Evolutionary conservation across 163 green algal genomes (phyloP).

Genomic region (Chlorella variabilis): DNA sequence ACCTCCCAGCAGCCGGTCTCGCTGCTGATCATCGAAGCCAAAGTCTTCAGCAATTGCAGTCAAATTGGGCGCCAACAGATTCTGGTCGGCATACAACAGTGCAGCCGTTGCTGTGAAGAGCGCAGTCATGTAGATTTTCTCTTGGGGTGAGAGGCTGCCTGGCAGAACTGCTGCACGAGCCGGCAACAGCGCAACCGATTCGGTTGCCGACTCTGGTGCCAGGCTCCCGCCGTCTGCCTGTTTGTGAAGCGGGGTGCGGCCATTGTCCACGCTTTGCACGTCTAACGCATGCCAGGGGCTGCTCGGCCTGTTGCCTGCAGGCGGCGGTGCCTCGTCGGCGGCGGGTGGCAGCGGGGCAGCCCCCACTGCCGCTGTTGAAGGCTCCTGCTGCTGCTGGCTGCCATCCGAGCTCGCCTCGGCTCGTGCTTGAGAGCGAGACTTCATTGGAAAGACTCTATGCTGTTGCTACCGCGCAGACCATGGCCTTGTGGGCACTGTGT

Average conservation of each 20-base stretch:
- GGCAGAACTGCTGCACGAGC: background rate
- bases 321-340: too few relatives aligned
- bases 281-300: conserved; percentile 40
- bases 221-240: background rate
- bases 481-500: too few relatives aligned
- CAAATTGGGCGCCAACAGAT: conserved; percentile 90
- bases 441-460: too few relatives aligned
- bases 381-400: too few relatives aligned
- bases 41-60: conserved; percentile 73
- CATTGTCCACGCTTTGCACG: conserved; percentile 20
- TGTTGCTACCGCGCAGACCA: too few relatives aligned
- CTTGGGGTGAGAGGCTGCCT: background rate
- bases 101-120: conserved; percentile 74
- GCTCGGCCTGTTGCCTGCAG: too few relatives aligned
- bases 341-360: too few relatives aligned
- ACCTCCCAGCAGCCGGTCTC: conserved; percentile 70
- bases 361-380: too few relatives aligned
- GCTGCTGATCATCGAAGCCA: conserved; percentile 68
- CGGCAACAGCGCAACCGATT: background rate
- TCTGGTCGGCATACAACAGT: conserved; percentile 87
- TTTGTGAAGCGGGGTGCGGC: background rate
- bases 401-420: too few relatives aligned
- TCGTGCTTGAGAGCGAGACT: too few relatives aligned
- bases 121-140: conserved; percentile 27
- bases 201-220: background rate